Conservation (phyloP, 202 grass and related monocot genomes). For the Elaeis oleifera region DNA sequence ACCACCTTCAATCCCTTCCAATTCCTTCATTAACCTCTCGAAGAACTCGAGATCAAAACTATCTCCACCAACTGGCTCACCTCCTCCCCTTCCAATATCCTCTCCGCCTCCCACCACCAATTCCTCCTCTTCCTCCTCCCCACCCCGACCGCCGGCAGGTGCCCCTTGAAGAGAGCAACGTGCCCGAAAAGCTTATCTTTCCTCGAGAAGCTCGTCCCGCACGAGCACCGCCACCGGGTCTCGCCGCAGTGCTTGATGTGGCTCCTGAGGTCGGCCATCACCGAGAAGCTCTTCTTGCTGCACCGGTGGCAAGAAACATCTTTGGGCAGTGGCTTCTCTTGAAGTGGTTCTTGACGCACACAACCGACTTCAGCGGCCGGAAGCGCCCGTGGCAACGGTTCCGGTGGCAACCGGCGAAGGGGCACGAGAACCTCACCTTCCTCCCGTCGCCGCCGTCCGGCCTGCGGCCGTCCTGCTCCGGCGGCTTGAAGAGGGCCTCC, state of each 20-base stretch:
- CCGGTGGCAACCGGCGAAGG: slow-evolving; percentile 67
- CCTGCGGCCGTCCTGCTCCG: slow-evolving; percentile 31
- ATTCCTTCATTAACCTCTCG: slow-evolving; percentile 65
- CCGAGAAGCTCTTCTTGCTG: slow-evolving; percentile 86
- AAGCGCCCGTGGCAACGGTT: slow-evolving; percentile 74
- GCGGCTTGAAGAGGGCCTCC: slow-evolving; percentile 73
- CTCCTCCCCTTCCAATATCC: slow-evolving; percentile 14
- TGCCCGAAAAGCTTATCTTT: slow-evolving; percentile 99
- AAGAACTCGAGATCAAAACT: slow-evolving; percentile 60
- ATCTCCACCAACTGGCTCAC: slow-evolving; percentile 23
- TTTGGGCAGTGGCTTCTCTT: slow-evolving; percentile 95
- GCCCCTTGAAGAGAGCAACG: slow-evolving; percentile 81
- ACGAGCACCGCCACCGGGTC: slow-evolving; percentile 85
- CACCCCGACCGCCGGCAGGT: slow-evolving; percentile 44
- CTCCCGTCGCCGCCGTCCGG: slow-evolving; percentile 10
- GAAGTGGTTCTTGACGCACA: slow-evolving; percentile 90
- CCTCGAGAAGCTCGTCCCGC: slow-evolving; percentile 90
- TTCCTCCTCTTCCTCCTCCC: slow-evolving; percentile 13
- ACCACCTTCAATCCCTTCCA: slow-evolving; percentile 26
- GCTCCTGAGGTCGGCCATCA: slow-evolving; percentile 72
- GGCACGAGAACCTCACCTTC: slow-evolving; percentile 79
- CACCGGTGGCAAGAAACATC: slow-evolving; percentile 70
- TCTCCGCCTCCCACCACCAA: slow-evolving; percentile 27
- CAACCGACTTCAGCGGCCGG: slow-evolving; percentile 77
- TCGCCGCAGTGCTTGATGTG: slow-evolving; percentile 88